phyloP scores from a whole-genome alignment of 768 basidiomycete species.

The Suillus lakei region DNA sequence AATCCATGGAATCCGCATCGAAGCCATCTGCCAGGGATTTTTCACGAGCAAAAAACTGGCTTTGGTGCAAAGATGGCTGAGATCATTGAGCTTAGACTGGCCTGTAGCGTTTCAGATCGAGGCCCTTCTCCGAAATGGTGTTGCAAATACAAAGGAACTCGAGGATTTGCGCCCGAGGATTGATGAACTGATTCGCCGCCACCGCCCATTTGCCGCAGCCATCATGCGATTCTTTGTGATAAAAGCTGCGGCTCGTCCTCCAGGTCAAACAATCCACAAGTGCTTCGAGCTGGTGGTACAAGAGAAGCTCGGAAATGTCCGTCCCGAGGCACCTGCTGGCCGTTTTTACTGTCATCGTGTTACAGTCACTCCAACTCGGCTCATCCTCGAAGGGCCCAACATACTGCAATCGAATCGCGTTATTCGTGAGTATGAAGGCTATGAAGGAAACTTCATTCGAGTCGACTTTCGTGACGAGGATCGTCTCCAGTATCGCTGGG shows the following conservation, averaged over 20 bases:
- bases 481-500: slow-evolving; percentile 73
- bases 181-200: slow-evolving; percentile 40
- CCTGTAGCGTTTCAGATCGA: slow-evolving; percentile 79
- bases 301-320: slow-evolving; percentile 20
- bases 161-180: slow-evolving; percentile 49
- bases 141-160: slow-evolving; percentile 66
- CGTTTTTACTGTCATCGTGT: slow-evolving; percentile 74
- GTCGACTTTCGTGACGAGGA: slow-evolving; percentile 90
- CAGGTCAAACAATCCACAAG: slow-evolving; percentile 43
- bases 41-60: slow-evolving; percentile 55
- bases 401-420: slow-evolving; percentile 79
- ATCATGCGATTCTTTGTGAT: slow-evolving; percentile 62
- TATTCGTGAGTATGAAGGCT: slow-evolving; percentile 66
- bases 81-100: slow-evolving; percentile 54
- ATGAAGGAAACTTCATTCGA: slow-evolving; percentile 74
- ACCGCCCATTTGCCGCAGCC: slow-evolving; percentile 44
- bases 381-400: slow-evolving; percentile 79
- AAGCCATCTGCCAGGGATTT: slow-evolving; percentile 53
- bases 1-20: slow-evolving; percentile 44
- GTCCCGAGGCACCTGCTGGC: slow-evolving; percentile 34
- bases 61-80: slow-evolving; percentile 48
- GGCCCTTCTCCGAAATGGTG: slow-evolving; percentile 63
- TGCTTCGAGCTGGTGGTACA: slow-evolving; percentile 50
- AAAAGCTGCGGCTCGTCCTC: slow-evolving; percentile 48
- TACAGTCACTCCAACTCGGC: slow-evolving; percentile 75